Base-by-base conservation (phyloP, 2,329 filamentous ascomycete species). In the Rutstroemia sp. region DNA sequence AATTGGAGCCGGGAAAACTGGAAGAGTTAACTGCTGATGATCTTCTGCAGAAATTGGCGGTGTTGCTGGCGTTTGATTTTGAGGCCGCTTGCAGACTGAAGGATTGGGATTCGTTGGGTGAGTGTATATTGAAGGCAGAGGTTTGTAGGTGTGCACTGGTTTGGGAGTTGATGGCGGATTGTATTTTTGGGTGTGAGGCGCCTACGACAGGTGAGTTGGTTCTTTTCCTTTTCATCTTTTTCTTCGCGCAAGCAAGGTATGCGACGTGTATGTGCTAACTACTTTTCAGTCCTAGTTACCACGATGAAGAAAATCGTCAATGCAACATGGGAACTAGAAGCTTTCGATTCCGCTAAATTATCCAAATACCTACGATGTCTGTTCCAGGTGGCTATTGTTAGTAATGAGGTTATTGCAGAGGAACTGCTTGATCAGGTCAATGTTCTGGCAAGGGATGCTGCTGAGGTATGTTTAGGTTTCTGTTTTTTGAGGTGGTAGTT, bases 311-410 rank as follows among this genome's bases (percentile, higher is more conserved):
- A 83, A 58, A 83, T 92, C 58, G 81, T 94, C 65, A 87, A 88
- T 64, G 75, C 83, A 48, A 83, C 87, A 17, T 86, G 82, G 71
- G 74, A 71, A 1, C 70, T 83, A 1, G 77, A 83, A 17, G 65
- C 70, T 0, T 82, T 84, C 46, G 78, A 86, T 59, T 75, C 76
- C 4, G 67, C 69, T 1, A 84, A 82, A 63, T 74, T 95, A 1
- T 81, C 87, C 7, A 87, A 86, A 64, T 95, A 94, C 74, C 80
- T 92, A 47, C 82, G 89, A 1, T 91, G 88, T 63, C 75, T 94
- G 2, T 88, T 92, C 61, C 86, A 88, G 59, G 75, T 83, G 1
- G 79, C 86, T 0, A 71, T 91, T 0, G 73, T 79, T 1, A 73
- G 78, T 4, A 77, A 82, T 34, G 25, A 48, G 19, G 69, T 70